phyloP scores from a whole-genome alignment of 306 rosid species.

The Castanea mollissima region DNA sequence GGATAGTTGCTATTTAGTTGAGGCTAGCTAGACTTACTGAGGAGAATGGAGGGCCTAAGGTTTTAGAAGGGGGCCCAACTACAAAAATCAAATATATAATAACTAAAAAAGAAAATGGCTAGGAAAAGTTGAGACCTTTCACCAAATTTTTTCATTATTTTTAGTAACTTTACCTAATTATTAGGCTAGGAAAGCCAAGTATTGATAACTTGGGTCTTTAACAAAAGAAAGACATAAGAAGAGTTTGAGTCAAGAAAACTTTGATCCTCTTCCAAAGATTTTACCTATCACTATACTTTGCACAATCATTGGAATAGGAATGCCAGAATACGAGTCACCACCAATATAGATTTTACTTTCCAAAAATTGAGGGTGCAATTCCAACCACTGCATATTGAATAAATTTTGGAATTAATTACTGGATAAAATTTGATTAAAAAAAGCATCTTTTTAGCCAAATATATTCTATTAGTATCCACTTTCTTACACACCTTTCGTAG shows the following conservation, averaged over 20 bases:
- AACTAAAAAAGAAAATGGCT: too few species aligned
- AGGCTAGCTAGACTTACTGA: too few species aligned
- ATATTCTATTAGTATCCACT: neutral
- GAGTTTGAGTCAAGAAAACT: neutral
- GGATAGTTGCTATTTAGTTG: too few species aligned
- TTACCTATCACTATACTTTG: conserved; percentile 16
- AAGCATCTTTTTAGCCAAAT: neutral
- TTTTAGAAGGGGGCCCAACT: too few species aligned
- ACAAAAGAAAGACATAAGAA: neutral
- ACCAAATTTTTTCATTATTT: too few species aligned
- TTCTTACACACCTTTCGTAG: neutral
- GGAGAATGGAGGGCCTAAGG: too few species aligned
- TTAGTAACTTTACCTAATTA: neutral
- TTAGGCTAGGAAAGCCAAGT: neutral
- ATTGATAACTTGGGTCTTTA: neutral
- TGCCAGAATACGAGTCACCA: conserved; percentile 24
- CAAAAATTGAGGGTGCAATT: conserved; percentile 4
- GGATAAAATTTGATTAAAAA: neutral
- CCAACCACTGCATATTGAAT: conserved; percentile 27
- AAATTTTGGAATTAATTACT: neutral
- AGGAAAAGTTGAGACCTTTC: too few species aligned
- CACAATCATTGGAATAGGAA: conserved; percentile 13
- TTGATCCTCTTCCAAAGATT: neutral
- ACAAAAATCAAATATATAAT: too few species aligned
- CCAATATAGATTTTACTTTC: conserved; percentile 11